Evolutionary conservation across 768 basidiomycete species (phyloP), one percentile per base, ranked within the genome.

Genomic region (Lactifluus pinguis): DNA sequence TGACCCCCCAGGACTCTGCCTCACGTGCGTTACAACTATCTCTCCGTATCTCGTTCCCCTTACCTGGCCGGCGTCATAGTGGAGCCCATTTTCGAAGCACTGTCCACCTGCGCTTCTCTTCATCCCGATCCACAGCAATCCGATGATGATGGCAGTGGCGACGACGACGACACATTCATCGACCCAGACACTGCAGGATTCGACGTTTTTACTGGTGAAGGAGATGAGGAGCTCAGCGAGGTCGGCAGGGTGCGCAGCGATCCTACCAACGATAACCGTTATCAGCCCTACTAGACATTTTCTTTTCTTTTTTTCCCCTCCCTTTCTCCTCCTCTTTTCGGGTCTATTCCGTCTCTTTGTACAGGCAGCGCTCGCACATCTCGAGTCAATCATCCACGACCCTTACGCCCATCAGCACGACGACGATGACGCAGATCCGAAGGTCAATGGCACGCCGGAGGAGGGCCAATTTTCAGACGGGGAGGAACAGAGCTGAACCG

Each of bases 191-290:
- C 70, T 15, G 70, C 71, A 45, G 65, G 55, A 11, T 78, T 80
- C 59, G 75, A 77, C 61, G 75, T 77, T 1, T 86, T 90, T 70
- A 78, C 74, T 21, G 86, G 85, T 30, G 78, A 79, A 50, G 84
- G 79, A 57, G 79, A 75, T 21, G 77, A 91, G 68, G 89, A 93
- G 73, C 80, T 93, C 65, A 89, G 85, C 72, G 85, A 87, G 76
- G 88, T 87, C 66, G 92, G 92, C 77, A 84, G 89, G 87, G 90
- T 92, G 86, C 89, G 92, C 87, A 89, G 85, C 73, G 82, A 88
- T 88, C 88, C 88, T 72, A 69, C 80, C 75, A 85, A 85, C 77
- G 74, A 85, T 78, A 80, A 74, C 70, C 87, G 92, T 74, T 93
- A 77, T 75, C 77, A 82, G 60, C 92, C 92, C 68, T 95, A 95